Evolutionary conservation across 2,329 filamentous ascomycete genomes (phyloP).

Genomic region (Ambrosiella xylebori): DNA sequence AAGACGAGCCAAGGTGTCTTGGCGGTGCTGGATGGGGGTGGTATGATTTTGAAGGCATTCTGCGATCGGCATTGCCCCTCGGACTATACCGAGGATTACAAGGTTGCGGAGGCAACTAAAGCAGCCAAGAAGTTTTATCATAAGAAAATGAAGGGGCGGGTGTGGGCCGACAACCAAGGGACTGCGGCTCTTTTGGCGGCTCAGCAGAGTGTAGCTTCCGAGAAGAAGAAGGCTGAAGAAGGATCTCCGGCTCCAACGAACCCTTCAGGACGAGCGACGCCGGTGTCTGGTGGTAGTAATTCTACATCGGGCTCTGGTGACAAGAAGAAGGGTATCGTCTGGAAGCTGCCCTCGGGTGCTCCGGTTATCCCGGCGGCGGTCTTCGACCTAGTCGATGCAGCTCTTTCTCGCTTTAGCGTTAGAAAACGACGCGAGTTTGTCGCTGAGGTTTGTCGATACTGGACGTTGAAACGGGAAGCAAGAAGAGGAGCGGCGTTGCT

Average conservation of each 20-base stretch:
- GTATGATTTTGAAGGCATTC: slow-evolving; percentile 76
- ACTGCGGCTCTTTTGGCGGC: slow-evolving; percentile 69
- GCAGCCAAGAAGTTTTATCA: slow-evolving; percentile 83
- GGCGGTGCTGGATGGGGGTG: slow-evolving; percentile 53
- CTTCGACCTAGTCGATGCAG: slow-evolving; percentile 68
- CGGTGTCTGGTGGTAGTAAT: slow-evolving; percentile 16
- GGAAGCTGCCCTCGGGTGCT: slow-evolving; percentile 87
- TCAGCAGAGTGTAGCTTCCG: slow-evolving; percentile 31
- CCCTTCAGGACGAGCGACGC: background rate
- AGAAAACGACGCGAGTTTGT: slow-evolving; percentile 84
- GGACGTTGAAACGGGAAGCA: slow-evolving; percentile 91
- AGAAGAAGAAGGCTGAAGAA: background rate
- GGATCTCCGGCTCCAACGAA: background rate
- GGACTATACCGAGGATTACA: slow-evolving; percentile 76
- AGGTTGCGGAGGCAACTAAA: slow-evolving; percentile 60
- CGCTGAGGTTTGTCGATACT: slow-evolving; percentile 87
- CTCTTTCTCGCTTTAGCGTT: slow-evolving; percentile 61
- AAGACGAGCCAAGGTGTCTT: slow-evolving; percentile 72
- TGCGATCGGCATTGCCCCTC: slow-evolving; percentile 87
- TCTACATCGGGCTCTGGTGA: slow-evolving; percentile 11
- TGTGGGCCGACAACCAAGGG: slow-evolving; percentile 83
- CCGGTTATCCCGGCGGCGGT: slow-evolving; percentile 84
- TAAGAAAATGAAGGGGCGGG: slow-evolving; percentile 68
- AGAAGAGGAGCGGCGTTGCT: slow-evolving; percentile 78
- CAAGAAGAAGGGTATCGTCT: slow-evolving; percentile 23